These are phyloP conservation scores for Colletotrichum cuscutae DNA, from an alignment of 2,329 filamentous ascomycete genomes.

Conservation along the genomic window DNA sequence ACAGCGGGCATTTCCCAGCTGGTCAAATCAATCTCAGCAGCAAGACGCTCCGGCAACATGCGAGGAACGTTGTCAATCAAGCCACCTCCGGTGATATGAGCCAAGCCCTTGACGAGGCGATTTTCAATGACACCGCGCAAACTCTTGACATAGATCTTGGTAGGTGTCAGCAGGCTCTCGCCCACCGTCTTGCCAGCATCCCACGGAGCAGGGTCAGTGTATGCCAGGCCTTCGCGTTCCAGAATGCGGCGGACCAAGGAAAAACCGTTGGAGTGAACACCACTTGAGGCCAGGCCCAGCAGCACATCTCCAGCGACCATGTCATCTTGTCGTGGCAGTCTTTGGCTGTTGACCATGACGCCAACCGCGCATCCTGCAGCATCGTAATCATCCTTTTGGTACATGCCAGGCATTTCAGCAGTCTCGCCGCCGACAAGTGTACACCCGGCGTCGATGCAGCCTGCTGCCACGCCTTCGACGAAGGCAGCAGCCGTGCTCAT, in stretches of 20 bases:
- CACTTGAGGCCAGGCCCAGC: conserved; percentile 85
- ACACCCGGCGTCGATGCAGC: conserved; percentile 86
- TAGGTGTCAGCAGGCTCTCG: conserved; percentile 84
- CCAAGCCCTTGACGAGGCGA: conserved; percentile 85
- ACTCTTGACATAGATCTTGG: conserved; percentile 90
- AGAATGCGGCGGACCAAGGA: conserved; percentile 94
- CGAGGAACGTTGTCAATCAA: conserved; percentile 93
- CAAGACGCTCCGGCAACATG: conserved; percentile 83
- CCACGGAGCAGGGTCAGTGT: conserved; percentile 83
- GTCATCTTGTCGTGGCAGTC: conserved; percentile 78
- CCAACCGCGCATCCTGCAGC: conserved; percentile 91
- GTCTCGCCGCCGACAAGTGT: conserved; percentile 97
- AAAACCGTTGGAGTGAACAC: conserved; percentile 96
- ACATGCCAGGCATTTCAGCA: conserved; percentile 98
- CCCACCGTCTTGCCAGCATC: conserved; percentile 72
- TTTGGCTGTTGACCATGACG: conserved; percentile 74
- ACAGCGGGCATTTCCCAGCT: conserved; percentile 82
- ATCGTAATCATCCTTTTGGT: conserved; percentile 89
- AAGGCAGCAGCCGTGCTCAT: conserved; percentile 84
- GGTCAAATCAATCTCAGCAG: conserved; percentile 82
- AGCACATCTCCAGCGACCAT: conserved; percentile 89
- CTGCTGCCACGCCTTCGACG: conserved; percentile 88
- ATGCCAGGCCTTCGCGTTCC: conserved; percentile 75
- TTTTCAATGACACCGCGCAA: conserved; percentile 74
- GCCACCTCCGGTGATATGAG: conserved; percentile 96